phyloP scores from a whole-genome alignment of 495 filamentous ascomycete species.

The Penicillium subrubescens region DNA sequence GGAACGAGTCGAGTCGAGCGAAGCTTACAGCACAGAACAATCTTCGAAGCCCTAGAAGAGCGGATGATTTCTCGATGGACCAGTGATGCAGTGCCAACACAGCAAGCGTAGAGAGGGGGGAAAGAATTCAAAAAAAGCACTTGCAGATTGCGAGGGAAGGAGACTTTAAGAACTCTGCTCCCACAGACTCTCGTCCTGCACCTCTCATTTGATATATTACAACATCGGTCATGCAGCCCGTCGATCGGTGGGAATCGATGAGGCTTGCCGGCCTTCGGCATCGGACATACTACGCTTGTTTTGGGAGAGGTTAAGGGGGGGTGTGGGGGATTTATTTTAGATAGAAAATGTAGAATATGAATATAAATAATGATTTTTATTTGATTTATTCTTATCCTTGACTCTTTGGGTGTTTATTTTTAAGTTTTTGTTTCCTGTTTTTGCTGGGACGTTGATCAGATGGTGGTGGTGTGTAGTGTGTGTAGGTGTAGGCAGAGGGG shows the following conservation, averaged over 20 bases:
- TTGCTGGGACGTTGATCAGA: slow-evolving; percentile 1
- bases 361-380: not conserved
- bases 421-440: slow-evolving; percentile 1
- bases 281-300: slow-evolving; percentile 18
- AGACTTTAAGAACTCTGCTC: slow-evolving; percentile 43
- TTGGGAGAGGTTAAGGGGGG: not conserved
- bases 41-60: not conserved
- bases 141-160: slow-evolving; percentile 35
- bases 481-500: not conserved
- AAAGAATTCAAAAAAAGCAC: slow-evolving; percentile 29
- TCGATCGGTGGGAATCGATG: slow-evolving; percentile 43
- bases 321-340: not conserved
- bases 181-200: slow-evolving; percentile 33
- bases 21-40: not conserved
- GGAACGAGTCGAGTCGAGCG: not conserved
- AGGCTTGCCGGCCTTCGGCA: slow-evolving; percentile 31
- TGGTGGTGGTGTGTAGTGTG: not conserved
- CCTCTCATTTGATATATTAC: slow-evolving; percentile 58
- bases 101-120: slow-evolving; percentile 24
- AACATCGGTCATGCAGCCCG: slow-evolving; percentile 52
- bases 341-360: no score
- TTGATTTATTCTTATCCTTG: not conserved
- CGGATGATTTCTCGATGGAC: not conserved
- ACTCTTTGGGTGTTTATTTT: not conserved
- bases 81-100: slow-evolving; percentile 33